Evolutionary conservation across 305 asterid genomes (phyloP).

Genomic region (Fraxinus sp.): DNA sequence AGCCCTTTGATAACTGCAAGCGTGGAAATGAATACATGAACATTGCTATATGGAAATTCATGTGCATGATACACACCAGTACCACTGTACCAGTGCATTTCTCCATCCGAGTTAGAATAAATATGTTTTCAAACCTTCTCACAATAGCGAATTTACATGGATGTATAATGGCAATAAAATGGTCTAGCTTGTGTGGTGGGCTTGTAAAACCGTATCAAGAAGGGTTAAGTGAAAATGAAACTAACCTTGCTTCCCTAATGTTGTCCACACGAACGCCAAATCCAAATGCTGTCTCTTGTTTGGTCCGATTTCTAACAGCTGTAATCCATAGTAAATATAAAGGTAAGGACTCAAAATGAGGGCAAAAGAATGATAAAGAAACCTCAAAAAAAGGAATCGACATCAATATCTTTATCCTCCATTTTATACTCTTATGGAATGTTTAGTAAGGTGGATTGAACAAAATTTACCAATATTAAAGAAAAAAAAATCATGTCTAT

Average conservation of each 20-base stretch:
- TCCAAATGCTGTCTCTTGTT: slow-evolving; percentile 61
- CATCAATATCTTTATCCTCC: neutral
- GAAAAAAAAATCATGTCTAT: neutral
- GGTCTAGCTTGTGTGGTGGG: neutral
- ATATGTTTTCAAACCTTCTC: neutral
- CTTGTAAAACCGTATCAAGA: neutral
- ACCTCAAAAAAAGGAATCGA: neutral
- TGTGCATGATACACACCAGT: too few relatives aligned
- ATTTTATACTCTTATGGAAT: neutral
- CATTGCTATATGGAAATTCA: neutral
- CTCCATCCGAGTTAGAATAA: too few relatives aligned
- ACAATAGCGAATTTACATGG: neutral
- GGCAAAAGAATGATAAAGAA: neutral
- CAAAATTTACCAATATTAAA: neutral
- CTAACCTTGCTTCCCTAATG: slow-evolving; percentile 84
- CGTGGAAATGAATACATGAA: neutral
- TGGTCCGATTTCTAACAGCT: slow-evolving; percentile 73
- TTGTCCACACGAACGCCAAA: slow-evolving; percentile 76
- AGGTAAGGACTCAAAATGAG: neutral
- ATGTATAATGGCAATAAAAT: neutral
- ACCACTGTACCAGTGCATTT: too few relatives aligned
- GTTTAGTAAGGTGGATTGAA: neutral
- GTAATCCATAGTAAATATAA: neutral
- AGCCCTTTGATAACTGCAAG: slow-evolving; percentile 77
- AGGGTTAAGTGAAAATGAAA: slow-evolving; percentile 2